phyloP scores from a whole-genome alignment of 2,329 filamentous ascomycete genomes.

The Sporothrix mexicana region DNA sequence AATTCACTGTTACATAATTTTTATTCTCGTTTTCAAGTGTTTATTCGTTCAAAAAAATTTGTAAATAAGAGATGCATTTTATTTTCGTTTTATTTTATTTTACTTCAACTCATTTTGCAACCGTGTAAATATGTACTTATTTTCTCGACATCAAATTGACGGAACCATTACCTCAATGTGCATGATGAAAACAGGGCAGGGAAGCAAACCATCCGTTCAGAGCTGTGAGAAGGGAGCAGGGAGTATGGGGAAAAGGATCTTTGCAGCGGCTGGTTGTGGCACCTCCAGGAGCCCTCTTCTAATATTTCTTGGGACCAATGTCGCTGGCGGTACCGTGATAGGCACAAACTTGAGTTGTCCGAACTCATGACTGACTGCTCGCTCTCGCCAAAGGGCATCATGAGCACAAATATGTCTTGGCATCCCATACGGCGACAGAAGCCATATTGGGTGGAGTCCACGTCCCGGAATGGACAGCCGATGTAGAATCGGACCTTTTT shows the following conservation, averaged over 20 bases:
- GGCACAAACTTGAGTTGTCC: not conserved
- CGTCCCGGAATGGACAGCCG: not conserved
- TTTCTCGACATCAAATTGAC: not conserved
- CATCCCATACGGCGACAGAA: not conserved
- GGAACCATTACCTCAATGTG: constrained; percentile 6
- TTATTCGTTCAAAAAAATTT: too few species aligned
- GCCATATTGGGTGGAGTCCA: not conserved
- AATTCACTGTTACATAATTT: not conserved
- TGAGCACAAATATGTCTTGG: not conserved
- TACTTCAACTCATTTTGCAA: not conserved
- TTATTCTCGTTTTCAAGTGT: not conserved
- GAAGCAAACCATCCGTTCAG: not conserved
- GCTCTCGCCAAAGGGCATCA: not conserved
- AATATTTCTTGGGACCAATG: constrained; percentile 15
- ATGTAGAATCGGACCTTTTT: not conserved
- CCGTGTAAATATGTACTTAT: too few species aligned
- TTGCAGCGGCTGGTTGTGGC: not conserved
- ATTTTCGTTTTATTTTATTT: not conserved
- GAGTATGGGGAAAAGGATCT: not conserved
- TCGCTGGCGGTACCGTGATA: not conserved
- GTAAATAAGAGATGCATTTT: not conserved
- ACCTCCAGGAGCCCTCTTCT: not conserved
- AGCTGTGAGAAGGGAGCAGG: not conserved
- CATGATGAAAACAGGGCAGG: not conserved
- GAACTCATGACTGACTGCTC: not conserved